These are phyloP conservation scores for Afroboletus lepidellus DNA, from an alignment of 1,284 basidiomycete genomes.

Conservation along the genomic window DNA sequence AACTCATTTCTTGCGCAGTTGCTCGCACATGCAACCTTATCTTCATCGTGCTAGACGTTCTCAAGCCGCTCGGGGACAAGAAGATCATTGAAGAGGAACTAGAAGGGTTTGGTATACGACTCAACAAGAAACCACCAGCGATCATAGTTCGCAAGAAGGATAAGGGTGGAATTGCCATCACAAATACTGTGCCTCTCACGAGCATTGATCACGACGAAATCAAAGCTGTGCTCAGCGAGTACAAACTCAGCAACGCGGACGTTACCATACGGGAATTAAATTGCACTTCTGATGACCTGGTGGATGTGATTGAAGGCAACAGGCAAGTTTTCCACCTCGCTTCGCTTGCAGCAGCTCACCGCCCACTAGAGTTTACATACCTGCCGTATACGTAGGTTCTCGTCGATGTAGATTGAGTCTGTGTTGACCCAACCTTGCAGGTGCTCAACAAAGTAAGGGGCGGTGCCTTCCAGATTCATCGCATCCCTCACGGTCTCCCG, in stretches of 20 bases:
- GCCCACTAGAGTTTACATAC: conserved; percentile 81
- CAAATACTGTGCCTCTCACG: conserved; percentile 95
- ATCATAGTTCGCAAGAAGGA: conserved; percentile 92
- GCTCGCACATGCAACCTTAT: conserved; percentile 98
- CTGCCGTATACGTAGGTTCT: conserved; percentile 77
- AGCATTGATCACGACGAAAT: conserved; percentile 96
- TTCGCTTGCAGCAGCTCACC: conserved; percentile 8
- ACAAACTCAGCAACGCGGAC: conserved; percentile 87
- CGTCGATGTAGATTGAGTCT: background rate
- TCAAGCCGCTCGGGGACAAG: conserved; percentile 96
- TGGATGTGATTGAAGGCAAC: conserved; percentile 94
- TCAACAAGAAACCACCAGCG: conserved; percentile 94
- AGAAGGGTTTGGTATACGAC: conserved; percentile 94
- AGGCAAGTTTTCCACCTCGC: conserved; percentile 45
- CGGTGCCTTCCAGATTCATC: background rate
- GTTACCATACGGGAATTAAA: conserved; percentile 91
- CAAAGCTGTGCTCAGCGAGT: conserved; percentile 94
- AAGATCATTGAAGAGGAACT: conserved; percentile 88
- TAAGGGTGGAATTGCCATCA: conserved; percentile 91
- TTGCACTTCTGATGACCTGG: conserved; percentile 96
- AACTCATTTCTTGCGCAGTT: conserved; percentile 48
- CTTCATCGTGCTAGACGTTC: conserved; percentile 97
- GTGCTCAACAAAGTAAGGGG: conserved; percentile 70
- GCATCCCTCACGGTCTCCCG: conserved; percentile 20
- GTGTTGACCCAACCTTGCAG: conserved; percentile 34